Conservation (phyloP, 2,329 filamentous ascomycete genomes). For the Hymenoscyphus fraxineus region DNA sequence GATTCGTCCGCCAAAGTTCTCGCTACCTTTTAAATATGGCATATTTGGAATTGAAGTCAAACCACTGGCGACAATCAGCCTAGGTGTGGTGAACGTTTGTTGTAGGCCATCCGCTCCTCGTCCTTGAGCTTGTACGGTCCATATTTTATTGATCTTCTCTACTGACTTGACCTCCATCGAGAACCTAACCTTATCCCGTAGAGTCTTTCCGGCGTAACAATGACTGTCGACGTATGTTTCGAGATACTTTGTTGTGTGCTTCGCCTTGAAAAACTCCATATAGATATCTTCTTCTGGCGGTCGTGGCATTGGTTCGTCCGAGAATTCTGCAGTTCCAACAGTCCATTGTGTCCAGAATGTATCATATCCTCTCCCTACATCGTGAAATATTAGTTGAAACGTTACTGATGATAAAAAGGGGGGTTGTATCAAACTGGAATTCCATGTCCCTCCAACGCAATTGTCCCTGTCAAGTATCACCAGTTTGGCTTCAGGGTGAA, state of each 20-base stretch:
- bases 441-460: slow-evolving; percentile 16
- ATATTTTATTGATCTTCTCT: slow-evolving; percentile 22
- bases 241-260: slow-evolving; percentile 31
- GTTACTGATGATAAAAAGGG: slow-evolving; percentile 4
- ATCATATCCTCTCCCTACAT: slow-evolving; percentile 26
- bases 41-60: slow-evolving; percentile 27
- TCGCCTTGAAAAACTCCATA: slow-evolving; percentile 30
- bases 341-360: slow-evolving; percentile 35
- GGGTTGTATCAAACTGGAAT: not conserved
- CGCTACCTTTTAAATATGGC: slow-evolving; percentile 31
- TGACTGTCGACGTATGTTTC: slow-evolving; percentile 22
- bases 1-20: slow-evolving; percentile 30
- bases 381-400: not conserved
- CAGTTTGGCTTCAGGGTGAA: slow-evolving; percentile 9
- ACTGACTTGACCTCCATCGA: slow-evolving; percentile 25
- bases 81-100: slow-evolving; percentile 2
- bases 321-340: slow-evolving; percentile 31
- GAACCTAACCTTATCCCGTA: slow-evolving; percentile 26
- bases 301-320: slow-evolving; percentile 30
- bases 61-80: slow-evolving; percentile 18
- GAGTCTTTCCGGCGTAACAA: slow-evolving; percentile 18
- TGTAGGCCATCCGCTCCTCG: not conserved
- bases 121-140: slow-evolving; percentile 6
- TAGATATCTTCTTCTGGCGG: slow-evolving; percentile 28
- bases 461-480: slow-evolving; percentile 13